These are phyloP conservation scores for Rhodotorula kratochvilovae DNA, from an alignment of 768 basidiomycete genomes.

Conservation along the genomic window DNA sequence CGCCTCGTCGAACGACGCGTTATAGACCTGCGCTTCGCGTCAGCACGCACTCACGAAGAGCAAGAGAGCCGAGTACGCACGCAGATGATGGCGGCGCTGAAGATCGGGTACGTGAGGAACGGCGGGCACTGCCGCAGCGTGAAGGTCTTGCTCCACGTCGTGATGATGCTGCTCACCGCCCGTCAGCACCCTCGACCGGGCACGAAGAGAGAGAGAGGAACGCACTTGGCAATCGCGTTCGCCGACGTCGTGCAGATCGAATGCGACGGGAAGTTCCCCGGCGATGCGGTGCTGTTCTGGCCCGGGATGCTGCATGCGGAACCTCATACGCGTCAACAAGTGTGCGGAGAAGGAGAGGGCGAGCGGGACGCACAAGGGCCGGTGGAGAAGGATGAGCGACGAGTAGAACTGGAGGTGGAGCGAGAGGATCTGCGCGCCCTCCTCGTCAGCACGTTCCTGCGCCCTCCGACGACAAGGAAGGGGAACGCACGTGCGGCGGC, in stretches of 20 bases:
- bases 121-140: constrained; percentile 43
- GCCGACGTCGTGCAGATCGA: constrained; percentile 44
- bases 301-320: constrained; percentile 38
- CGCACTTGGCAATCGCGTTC: constrained; percentile 43
- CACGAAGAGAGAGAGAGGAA: not conserved
- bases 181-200: too few relatives aligned
- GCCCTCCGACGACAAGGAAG: not conserved
- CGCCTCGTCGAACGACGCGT: constrained; percentile 37
- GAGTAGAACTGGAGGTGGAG: constrained; percentile 46
- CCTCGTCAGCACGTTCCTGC: not conserved
- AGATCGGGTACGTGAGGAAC: constrained; percentile 45
- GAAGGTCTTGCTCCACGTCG: constrained; percentile 42
- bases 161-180: constrained; percentile 27
- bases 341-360: too few relatives aligned
- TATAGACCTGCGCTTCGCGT: constrained; percentile 35
- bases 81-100: constrained; percentile 46
- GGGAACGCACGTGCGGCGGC: constrained; percentile 39
- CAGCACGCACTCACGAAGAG: not conserved
- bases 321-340: not conserved
- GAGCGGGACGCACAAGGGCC: constrained; percentile 43
- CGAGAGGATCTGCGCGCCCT: constrained; percentile 24
- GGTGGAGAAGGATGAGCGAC: constrained; percentile 45
- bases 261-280: constrained; percentile 37
- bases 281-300: constrained; percentile 32
- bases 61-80: not conserved